Percentiles rank a stretch among this genome's conserved stretches.
Evolutionary conservation across 352 stramenopile species (phyloP).

Genomic region (Pythium dissotocum): DNA sequence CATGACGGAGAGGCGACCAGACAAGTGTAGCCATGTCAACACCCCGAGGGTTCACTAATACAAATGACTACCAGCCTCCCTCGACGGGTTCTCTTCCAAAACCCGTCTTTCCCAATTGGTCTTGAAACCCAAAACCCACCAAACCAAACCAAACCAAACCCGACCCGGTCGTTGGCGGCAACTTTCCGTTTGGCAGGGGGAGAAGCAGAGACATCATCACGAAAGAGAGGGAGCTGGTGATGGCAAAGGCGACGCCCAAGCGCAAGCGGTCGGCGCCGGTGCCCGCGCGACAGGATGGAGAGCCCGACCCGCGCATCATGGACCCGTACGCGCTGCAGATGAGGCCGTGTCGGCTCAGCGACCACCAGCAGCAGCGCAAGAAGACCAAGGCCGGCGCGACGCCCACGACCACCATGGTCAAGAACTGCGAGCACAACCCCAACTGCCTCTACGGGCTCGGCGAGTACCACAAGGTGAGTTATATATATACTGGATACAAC

Average conservation of each 20-base stretch:
- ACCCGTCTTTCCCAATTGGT: not conserved
- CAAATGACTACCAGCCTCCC: not conserved
- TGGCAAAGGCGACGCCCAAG: conserved; percentile 36
- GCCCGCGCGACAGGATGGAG: conserved; percentile 7
- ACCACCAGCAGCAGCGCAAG: conserved; percentile 74
- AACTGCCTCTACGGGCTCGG: conserved; percentile 87
- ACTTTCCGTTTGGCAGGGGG: conserved; percentile 2
- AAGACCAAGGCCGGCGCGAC: conserved; percentile 34
- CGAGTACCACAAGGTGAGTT: conserved; percentile 57
- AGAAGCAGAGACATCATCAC: not conserved
- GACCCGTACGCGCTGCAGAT: conserved; percentile 62
- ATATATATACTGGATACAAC: not conserved
- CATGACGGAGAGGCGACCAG: not conserved
- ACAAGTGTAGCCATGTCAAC: not conserved
- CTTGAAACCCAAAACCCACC: not conserved
- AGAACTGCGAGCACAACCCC: conserved; percentile 83
- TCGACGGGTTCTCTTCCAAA: no score
- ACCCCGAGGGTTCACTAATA: not conserved
- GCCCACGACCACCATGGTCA: conserved; percentile 23
- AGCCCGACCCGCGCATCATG: conserved; percentile 37
- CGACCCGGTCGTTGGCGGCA: conserved; percentile 1
- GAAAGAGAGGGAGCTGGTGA: conserved; percentile 5
- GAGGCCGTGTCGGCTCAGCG: conserved; percentile 46
- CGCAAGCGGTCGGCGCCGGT: conserved; percentile 51
- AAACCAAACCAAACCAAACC: not conserved